A percentile compares a stretch with the other conserved stretches of the same genome.
phyloP scores from a whole-genome alignment of 169 alveolate species.

The Plasmodium gallinaceum region DNA sequence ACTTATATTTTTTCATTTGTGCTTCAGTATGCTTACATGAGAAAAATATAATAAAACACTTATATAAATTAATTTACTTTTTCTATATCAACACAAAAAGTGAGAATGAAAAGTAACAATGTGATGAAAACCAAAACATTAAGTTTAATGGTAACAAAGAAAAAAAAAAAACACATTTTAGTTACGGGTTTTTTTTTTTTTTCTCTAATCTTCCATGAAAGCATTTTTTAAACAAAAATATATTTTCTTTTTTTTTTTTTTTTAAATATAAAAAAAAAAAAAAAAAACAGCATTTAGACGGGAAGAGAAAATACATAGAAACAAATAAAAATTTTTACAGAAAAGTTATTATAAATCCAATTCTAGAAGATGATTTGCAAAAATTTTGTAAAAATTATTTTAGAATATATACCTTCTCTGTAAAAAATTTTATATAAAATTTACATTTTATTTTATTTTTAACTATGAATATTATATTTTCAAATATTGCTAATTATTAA shows the following conservation, averaged over 20 bases:
- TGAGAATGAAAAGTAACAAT: constrained; percentile 18
- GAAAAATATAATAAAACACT: not conserved
- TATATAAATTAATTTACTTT: not conserved
- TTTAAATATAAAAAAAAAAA: too few relatives aligned
- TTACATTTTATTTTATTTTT: constrained; percentile 15
- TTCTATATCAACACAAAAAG: not conserved
- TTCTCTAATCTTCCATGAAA: not conserved
- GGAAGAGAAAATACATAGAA: constrained; percentile 44
- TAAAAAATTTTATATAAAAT: constrained; percentile 11
- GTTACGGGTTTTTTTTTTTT: not conserved
- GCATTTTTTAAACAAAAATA: not conserved
- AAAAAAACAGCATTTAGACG: constrained; percentile 30
- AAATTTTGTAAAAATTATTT: constrained; percentile 74
- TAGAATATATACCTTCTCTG: constrained; percentile 74
- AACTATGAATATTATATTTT: not conserved
- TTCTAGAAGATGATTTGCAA: constrained; percentile 76
- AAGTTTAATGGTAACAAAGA: constrained; percentile 41
- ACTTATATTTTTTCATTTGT: not conserved
- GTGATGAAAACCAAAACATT: constrained; percentile 43
- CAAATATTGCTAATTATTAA: too few relatives aligned
- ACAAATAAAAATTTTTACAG: constrained; percentile 58
- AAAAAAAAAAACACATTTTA: constrained; percentile 2
- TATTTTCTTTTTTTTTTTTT: not conserved
- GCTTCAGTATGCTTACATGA: not conserved
- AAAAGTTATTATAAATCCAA: constrained; percentile 76